Base-by-base conservation (phyloP, 1,284 basidiomycete genomes). In the Apiotrichum gracile region DNA sequence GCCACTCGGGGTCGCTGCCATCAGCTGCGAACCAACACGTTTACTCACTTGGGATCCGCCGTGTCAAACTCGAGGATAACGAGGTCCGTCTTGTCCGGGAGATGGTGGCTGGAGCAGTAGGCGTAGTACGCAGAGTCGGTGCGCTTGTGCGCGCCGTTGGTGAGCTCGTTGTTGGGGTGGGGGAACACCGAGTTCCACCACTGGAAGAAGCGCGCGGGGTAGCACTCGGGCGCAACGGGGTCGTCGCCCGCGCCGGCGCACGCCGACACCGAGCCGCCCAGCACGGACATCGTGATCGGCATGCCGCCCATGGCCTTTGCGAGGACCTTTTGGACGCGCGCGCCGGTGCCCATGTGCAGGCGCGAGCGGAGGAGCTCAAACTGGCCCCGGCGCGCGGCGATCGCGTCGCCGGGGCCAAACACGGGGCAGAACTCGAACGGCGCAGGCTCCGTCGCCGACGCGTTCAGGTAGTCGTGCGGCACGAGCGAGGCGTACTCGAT, bases 151-250 rank as follows among this genome's bases (percentile, higher is more conserved):
- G 91, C 92, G 26, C 92, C 92, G 71, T 96, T 96, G n/a, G 92
- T 96, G 61, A 97, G 82, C 72, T 96, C 91, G 10, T 88, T 90
- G 2, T 88, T 88, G 0, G 91, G 91, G 73, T 97, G 89, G 2
- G 92, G 92, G 77, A 97, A 97, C 12, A 96, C 83, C 47, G 80
- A 82, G 76, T 93, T 91, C 87, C 91, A 93, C 92, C 92, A 97
- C 53, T 85, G 80, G 78, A 96, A 96, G 77, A 97, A 88, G 43
- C 83, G 82, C n/a, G 87, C 84, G 0, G 92, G 91, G 73, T 93
- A 97, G 73, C 92, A 94, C 59, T 76, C 77, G 0, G 88, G 80
- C 0, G 89, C 84, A 50, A 96, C 80, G 3, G 89, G 90, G 71
- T 94, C 89, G 61, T 93, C 87, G 13, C 92, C 92, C 6, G 91